These are phyloP conservation scores for Ajuga chamaepitys DNA, from an alignment of 257 asterid genomes.

Conservation along the genomic window DNA sequence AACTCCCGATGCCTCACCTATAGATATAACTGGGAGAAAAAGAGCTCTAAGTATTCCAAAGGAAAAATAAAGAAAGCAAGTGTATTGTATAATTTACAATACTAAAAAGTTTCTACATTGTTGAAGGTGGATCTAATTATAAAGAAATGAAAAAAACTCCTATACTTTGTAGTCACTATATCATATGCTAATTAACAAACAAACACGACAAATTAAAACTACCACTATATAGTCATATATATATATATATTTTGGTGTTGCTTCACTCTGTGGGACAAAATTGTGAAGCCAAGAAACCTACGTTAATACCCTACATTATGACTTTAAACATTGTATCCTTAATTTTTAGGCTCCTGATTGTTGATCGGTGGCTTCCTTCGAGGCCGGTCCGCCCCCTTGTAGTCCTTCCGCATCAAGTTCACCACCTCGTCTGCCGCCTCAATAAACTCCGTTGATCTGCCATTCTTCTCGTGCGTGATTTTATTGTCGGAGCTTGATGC, in stretches of 20 bases:
- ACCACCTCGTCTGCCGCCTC: slow-evolving; percentile 46
- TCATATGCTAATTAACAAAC: slow-evolving; percentile 11
- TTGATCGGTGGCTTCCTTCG: slow-evolving; percentile 66
- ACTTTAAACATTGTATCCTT: neutral
- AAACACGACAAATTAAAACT: neutral
- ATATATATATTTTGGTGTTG: slow-evolving; percentile 13
- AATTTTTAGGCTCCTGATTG: slow-evolving; percentile 49
- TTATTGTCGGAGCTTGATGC: no score
- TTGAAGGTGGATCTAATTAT: neutral
- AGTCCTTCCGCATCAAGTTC: slow-evolving; percentile 47
- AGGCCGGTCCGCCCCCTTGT: slow-evolving; percentile 21
- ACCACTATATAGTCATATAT: neutral
- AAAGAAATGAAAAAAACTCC: slow-evolving; percentile 5
- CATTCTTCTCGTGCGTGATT: slow-evolving; percentile 11
- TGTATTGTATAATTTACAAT: slow-evolving; percentile 31
- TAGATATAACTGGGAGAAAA: no score
- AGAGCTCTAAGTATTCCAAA: neutral
- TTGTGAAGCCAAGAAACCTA: slow-evolving; percentile 50
- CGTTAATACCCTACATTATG: neutral
- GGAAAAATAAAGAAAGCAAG: neutral
- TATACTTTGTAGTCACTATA: slow-evolving; percentile 16
- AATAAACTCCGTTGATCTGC: slow-evolving; percentile 21
- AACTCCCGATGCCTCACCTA: no score
- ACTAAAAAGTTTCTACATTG: slow-evolving; percentile 17
- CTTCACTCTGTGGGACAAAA: slow-evolving; percentile 54